A percentile compares a stretch with the other conserved stretches of the same genome.
Evolutionary conservation across 805 yeast species (phyloP).

Genomic region (Starmera dryadoides): DNA sequence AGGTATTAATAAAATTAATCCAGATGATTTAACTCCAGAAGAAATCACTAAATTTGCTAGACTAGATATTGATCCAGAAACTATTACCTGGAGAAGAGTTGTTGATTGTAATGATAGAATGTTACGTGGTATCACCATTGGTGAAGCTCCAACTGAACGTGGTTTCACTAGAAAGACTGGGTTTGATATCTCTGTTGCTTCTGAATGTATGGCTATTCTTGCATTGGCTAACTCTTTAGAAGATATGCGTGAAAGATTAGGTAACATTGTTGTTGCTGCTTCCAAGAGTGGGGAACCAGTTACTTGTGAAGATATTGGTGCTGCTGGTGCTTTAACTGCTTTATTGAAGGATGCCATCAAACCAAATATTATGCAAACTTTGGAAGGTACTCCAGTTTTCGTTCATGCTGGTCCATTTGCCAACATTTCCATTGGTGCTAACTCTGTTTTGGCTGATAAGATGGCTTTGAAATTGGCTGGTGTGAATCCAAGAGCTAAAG

Average conservation of each 20-base stretch:
- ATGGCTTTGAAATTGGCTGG: conserved; percentile 90
- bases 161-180: conserved; percentile 83
- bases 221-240: conserved; percentile 72
- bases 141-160: conserved; percentile 90
- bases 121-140: conserved; percentile 82
- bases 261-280: conserved; percentile 84
- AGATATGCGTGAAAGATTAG: conserved; percentile 85
- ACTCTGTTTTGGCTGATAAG: conserved; percentile 88
- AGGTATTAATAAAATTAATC: conserved; percentile 77
- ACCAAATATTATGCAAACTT: conserved; percentile 94
- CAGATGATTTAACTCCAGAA: conserved; percentile 70
- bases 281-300: conserved; percentile 69
- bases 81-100: conserved; percentile 89
- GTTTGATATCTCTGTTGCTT: conserved; percentile 93
- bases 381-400: conserved; percentile 95
- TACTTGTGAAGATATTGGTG: conserved; percentile 91
- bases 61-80: conserved; percentile 81
- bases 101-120: conserved; percentile 92
- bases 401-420: conserved; percentile 99
- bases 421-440: conserved; percentile 94
- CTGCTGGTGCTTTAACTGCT: conserved; percentile 94
- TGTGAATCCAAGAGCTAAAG: conserved; percentile 29
- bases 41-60: conserved; percentile 73
- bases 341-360: conserved; percentile 92
- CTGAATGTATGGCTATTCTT: conserved; percentile 92